Evolutionary conservation across 805 yeast genomes (phyloP).

Genomic region (Myxozyma mucilagina): DNA sequence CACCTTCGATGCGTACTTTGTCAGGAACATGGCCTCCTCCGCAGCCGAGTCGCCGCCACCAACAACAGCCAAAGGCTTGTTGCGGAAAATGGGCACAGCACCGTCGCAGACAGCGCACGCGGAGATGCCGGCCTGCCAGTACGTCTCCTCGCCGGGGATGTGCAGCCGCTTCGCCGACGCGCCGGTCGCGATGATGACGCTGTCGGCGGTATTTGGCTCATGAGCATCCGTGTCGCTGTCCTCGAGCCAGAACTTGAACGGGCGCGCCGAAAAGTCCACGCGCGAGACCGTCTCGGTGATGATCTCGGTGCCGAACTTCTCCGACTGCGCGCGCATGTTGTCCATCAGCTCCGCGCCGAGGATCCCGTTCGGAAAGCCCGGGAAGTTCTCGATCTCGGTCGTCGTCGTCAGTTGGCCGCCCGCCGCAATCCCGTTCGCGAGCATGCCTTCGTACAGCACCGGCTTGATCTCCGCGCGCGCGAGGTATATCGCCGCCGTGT

Average conservation of each 20-base stretch:
- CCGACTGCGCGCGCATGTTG: constrained; percentile 85
- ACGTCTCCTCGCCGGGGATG: constrained; percentile 93
- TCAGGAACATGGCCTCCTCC: constrained; percentile 95
- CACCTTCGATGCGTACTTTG: constrained; percentile 97
- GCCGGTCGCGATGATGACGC: constrained; percentile 93
- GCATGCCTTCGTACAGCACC: constrained; percentile 67
- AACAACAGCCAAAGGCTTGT: constrained; percentile 94
- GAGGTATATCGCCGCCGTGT: constrained; percentile 96
- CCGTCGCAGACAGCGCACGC: constrained; percentile 99
- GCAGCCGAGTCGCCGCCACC: constrained; percentile 99
- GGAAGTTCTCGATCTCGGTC: constrained; percentile 97
- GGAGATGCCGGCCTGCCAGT: constrained; percentile 99
- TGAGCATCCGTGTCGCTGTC: constrained; percentile 72
- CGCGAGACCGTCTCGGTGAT: constrained; percentile 94
- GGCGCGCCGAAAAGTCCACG: constrained; percentile 82
- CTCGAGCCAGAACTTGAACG: constrained; percentile 97
- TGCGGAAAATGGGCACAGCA: constrained; percentile 98
- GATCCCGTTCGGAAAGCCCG: constrained; percentile 95
- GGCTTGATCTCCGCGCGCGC: constrained; percentile 97
- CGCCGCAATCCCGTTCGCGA: constrained; percentile 97
- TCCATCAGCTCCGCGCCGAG: constrained; percentile 90
- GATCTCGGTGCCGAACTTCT: constrained; percentile 86
- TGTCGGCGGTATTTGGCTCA: constrained; percentile 89
- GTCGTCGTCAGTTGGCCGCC: constrained; percentile 99
- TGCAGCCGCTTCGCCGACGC: constrained; percentile 95